Percentiles rank a stretch among this genome's conserved stretches.
Conservation (phyloP, 2,329 filamentous ascomycete genomes). For the Ceratocystis colombiana region DNA sequence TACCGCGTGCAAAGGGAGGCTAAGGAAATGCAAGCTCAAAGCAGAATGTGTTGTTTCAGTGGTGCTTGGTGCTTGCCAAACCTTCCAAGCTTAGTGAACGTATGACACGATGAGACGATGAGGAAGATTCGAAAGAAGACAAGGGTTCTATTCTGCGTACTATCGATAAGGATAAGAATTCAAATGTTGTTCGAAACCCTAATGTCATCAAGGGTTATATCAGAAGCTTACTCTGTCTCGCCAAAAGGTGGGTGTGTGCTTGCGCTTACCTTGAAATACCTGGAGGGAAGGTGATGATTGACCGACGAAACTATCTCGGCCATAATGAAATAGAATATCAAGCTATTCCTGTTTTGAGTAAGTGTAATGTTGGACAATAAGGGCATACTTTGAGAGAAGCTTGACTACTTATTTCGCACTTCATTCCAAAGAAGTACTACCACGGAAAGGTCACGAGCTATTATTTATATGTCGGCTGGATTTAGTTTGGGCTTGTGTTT, state of each 20-base stretch:
- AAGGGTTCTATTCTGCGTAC: neutral
- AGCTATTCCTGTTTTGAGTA: neutral
- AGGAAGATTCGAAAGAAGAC: neutral
- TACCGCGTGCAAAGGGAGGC: too few species aligned
- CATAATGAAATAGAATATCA: neutral
- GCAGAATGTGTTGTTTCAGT: too few species aligned
- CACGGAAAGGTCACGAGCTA: neutral
- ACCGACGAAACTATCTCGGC: too few species aligned
- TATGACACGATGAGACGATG: neutral
- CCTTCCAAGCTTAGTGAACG: neutral
- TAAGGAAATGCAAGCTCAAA: neutral
- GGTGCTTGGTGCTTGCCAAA: neutral
- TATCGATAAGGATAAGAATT: conserved; percentile 7
- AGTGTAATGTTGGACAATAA: neutral
- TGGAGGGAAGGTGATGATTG: too few species aligned
- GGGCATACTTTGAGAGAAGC: neutral
- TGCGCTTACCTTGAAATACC: too few species aligned
- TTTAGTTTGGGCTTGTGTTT: neutral
- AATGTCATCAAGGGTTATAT: neutral
- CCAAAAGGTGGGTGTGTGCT: too few species aligned
- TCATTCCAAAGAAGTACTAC: neutral
- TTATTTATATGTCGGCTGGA: neutral
- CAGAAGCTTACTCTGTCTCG: too few species aligned
- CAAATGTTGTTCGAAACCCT: neutral
- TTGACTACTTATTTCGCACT: neutral